A percentile compares a stretch with the other conserved stretches of the same genome.
phyloP scores from a whole-genome alignment of 495 filamentous ascomycete species.

The Penicillium roqueforti region DNA sequence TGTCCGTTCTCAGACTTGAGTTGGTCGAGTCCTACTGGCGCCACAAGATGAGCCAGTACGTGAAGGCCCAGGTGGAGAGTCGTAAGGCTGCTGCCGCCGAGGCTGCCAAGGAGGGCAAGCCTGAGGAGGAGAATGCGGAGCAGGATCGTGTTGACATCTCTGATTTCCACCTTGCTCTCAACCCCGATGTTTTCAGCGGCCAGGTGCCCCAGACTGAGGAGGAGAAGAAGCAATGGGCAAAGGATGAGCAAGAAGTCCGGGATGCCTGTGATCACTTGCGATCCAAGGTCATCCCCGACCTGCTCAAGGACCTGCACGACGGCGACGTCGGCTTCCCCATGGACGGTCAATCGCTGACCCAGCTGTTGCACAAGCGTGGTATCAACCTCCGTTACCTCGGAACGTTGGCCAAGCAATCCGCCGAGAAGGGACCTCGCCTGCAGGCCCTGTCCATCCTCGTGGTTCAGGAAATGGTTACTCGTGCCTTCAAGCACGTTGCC shows the following conservation, averaged over 20 bases:
- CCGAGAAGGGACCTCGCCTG: slow-evolving; percentile 64
- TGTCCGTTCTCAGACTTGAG: slow-evolving; percentile 88
- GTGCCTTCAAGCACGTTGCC: slow-evolving; percentile 90
- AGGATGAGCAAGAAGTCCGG: slow-evolving; percentile 86
- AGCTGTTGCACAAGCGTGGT: slow-evolving; percentile 91
- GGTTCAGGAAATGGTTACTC: slow-evolving; percentile 86
- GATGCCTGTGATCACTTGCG: slow-evolving; percentile 76
- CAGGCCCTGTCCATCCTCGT: slow-evolving; percentile 70
- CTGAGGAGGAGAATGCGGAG: slow-evolving; percentile 35
- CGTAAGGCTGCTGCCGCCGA: slow-evolving; percentile 44
- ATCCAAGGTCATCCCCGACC: slow-evolving; percentile 65
- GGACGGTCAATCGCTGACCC: slow-evolving; percentile 87
- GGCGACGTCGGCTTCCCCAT: slow-evolving; percentile 96
- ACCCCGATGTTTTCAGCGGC: slow-evolving; percentile 93
- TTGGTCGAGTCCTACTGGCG: slow-evolving; percentile 81
- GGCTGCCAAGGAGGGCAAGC: slow-evolving; percentile 41
- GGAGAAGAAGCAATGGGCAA: slow-evolving; percentile 77
- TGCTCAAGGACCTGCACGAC: slow-evolving; percentile 80
- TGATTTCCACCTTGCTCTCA: slow-evolving; percentile 80
- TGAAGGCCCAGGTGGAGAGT: slow-evolving; percentile 67
- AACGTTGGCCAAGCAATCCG: slow-evolving; percentile 65
- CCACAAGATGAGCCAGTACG: slow-evolving; percentile 80
- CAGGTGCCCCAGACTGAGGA: slow-evolving; percentile 85
- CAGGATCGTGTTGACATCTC: slow-evolving; percentile 74
- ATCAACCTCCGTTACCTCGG: slow-evolving; percentile 97